Evolutionary conservation across 1,139 yeast species (phyloP), one percentile per base, ranked within the genome.

Genomic region (Taiozyma sp.): DNA sequence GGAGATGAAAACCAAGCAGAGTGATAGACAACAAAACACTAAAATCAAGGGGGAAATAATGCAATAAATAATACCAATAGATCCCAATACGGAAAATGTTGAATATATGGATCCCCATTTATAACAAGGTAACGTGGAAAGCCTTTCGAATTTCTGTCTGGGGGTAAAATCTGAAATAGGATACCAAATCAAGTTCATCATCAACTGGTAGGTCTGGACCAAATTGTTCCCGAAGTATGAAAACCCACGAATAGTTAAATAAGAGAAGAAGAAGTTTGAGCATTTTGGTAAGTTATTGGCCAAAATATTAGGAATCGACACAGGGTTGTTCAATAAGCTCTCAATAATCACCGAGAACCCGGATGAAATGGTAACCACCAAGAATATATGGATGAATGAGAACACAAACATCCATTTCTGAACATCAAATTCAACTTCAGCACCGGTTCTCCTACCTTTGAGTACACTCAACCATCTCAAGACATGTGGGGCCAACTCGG

Each of bases 91-190:
- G 1, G 96, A 81, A 57, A 84, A 84, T 0, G 81, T 74, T 0
- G 97, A 91, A 60, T 85, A 89, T 1, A 79, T 67, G 0, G 91
- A 76, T 0, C 97, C 97, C 95, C 95, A 88, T 53, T 76, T 73
- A 29, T 83, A 72, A 21, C 66, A 62, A 8, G 77, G 72, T 19
- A 78, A 65, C 1, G 58, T 67, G 1, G 77, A 72, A n/a, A 76
- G 55, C 50, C 85, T 68, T 8, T 62, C 54, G 51, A 78, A 76
- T 51, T 74, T 76, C 54, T 74, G 74, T 50, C 93, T 75, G 1
- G 95, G 93, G 0, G 95, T 82, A 24, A 58, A 64, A 51, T 79
- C 83, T 5, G 59, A 55, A 29, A 74, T 56, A 29, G 69, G 72
- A 50, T 73, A 67, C 14, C 73, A 53, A 6, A 80, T 61, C 41